Conservation (phyloP, 345 rosid genomes). For the Citropsis articulata region DNA sequence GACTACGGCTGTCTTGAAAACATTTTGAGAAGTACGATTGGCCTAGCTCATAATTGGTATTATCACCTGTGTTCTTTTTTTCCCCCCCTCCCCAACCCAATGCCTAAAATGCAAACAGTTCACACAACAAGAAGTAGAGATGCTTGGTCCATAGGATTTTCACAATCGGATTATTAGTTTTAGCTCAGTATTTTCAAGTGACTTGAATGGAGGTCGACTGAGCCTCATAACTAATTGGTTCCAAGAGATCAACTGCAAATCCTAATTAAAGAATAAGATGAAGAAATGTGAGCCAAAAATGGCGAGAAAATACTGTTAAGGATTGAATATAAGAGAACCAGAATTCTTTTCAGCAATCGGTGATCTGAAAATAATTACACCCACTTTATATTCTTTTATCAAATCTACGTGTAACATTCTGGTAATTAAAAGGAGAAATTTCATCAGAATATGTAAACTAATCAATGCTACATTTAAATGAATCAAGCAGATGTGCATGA, state of each 20-base stretch:
- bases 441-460: not conserved
- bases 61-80: not conserved
- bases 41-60: not conserved
- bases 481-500: slow-evolving; percentile 16
- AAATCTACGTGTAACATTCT: not conserved
- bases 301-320: not conserved
- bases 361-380: not conserved
- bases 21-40: not conserved
- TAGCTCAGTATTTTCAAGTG: not conserved
- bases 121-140: not conserved
- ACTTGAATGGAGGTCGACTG: not conserved
- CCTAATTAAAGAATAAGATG: not conserved
- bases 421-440: not conserved
- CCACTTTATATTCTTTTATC: not conserved
- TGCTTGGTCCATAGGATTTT: not conserved
- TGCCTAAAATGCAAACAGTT: not conserved
- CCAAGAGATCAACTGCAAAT: not conserved
- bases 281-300: not conserved
- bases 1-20: not conserved
- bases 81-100: not conserved
- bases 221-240: not conserved
- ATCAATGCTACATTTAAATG: slow-evolving; percentile 10
- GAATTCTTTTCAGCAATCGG: not conserved
- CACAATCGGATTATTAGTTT: not conserved
- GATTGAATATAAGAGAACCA: not conserved